Percentiles rank a stretch among this genome's conserved stretches.
These are phyloP conservation scores for Picochlorum sp. DNA, from an alignment of 139 green algal genomes.

Conservation along the genomic window DNA sequence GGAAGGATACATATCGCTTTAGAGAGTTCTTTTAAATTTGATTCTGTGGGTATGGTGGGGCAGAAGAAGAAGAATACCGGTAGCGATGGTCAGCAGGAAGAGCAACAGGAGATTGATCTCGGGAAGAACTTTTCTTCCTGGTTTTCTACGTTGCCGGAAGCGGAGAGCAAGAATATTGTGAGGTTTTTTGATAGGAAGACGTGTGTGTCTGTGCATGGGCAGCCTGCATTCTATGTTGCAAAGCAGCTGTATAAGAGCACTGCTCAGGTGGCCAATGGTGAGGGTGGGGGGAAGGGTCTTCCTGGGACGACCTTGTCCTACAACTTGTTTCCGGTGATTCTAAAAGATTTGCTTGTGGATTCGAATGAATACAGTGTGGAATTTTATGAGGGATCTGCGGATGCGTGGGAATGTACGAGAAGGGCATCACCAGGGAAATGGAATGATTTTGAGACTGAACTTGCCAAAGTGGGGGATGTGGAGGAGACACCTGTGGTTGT, in stretches of 20 bases:
- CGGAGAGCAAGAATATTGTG: neutral
- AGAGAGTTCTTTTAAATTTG: too few species aligned
- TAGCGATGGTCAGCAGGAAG: too few species aligned
- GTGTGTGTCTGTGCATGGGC: conserved; percentile 77
- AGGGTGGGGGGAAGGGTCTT: conserved; percentile 13
- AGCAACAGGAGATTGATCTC: too few species aligned
- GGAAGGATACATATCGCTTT: too few species aligned
- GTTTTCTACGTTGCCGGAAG: too few species aligned
- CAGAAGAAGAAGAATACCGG: too few species aligned
- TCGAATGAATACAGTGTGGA: conserved; percentile 60
- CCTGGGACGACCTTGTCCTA: conserved; percentile 60
- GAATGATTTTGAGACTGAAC: conserved; percentile 76
- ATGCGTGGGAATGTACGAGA: conserved; percentile 33
- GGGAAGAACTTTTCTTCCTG: too few species aligned
- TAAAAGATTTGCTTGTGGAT: conserved; percentile 73
- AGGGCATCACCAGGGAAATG: conserved; percentile 66
- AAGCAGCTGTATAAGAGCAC: conserved; percentile 71
- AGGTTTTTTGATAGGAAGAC: conserved; percentile 20
- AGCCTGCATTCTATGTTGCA: conserved; percentile 64
- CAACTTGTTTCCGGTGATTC: conserved; percentile 62
- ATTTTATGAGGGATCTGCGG: conserved; percentile 68
- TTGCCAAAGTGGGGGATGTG: conserved; percentile 56
- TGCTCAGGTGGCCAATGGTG: conserved; percentile 50
- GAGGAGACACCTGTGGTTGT: conserved; percentile 61
- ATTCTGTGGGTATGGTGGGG: too few species aligned